Percentiles rank a stretch among this genome's conserved stretches.
phyloP scores from a whole-genome alignment of 2,329 filamentous ascomycete genomes.

The Monilinia polystroma region DNA sequence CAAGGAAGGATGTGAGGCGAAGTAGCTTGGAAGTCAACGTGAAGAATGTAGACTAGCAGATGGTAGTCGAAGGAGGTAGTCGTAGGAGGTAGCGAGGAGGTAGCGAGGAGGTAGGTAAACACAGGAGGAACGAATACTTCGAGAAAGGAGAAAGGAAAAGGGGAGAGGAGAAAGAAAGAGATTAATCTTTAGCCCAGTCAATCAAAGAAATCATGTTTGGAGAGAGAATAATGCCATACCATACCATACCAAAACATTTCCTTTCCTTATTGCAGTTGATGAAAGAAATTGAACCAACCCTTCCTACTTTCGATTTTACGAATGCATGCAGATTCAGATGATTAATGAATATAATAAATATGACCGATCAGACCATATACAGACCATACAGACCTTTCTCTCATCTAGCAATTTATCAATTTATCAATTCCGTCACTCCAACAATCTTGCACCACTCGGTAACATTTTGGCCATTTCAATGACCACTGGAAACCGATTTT shows the following conservation, averaged over 20 bases:
- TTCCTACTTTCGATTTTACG: background rate
- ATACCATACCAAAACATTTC: too few relatives aligned
- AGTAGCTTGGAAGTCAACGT: constrained; percentile 2
- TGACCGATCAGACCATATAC: too few relatives aligned
- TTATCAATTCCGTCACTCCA: background rate
- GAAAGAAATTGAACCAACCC: background rate
- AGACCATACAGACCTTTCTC: too few relatives aligned
- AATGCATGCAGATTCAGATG: too few relatives aligned
- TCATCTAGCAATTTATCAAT: too few relatives aligned
- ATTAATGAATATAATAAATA: too few relatives aligned
- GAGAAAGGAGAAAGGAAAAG: too few relatives aligned
- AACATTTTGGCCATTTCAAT: background rate
- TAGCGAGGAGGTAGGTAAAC: too few relatives aligned
- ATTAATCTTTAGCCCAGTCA: too few relatives aligned
- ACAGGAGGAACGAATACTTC: background rate
- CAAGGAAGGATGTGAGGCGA: background rate
- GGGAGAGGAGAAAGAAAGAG: background rate
- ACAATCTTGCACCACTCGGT: background rate
- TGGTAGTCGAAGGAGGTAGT: too few relatives aligned
- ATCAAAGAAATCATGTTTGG: too few relatives aligned
- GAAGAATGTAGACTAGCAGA: constrained; percentile 2
- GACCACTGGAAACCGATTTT: background rate
- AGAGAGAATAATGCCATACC: too few relatives aligned
- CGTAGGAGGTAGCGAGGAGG: background rate
- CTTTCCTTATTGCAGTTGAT: background rate